Evolutionary conservation across 192 early-diverging fungal genomes (phyloP).

Genomic region (Allomyces arbusculus): DNA sequence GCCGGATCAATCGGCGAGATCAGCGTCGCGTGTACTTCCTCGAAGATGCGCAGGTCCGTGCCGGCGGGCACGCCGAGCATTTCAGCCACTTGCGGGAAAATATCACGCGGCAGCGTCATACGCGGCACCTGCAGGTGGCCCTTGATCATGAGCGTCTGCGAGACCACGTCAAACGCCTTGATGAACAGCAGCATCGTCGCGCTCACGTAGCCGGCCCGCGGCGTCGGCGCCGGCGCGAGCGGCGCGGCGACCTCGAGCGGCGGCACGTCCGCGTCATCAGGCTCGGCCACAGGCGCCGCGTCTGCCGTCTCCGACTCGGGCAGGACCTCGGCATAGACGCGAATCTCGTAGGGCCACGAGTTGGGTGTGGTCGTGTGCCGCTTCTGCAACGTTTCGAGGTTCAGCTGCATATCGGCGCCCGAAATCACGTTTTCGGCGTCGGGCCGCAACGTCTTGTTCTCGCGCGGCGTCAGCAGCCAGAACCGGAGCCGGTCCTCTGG

Average conservation of each 20-base stretch:
- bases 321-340: conserved; percentile 24
- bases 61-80: neutral
- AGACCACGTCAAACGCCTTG: conserved; percentile 38
- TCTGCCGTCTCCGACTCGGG: conserved; percentile 21
- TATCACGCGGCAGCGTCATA: neutral
- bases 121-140: neutral
- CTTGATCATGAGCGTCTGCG: neutral
- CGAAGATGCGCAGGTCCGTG: conserved; percentile 5
- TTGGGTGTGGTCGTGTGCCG: neutral
- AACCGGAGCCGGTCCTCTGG: conserved; percentile 39
- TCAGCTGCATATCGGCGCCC: conserved; percentile 1
- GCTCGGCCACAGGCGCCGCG: conserved; percentile 20
- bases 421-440: conserved; percentile 28
- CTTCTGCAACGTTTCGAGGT: neutral
- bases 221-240: neutral
- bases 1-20: conserved; percentile 54
- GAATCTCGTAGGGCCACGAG: conserved; percentile 12
- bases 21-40: conserved; percentile 87
- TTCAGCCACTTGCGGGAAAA: neutral
- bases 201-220: conserved; percentile 26
- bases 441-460: conserved; percentile 78
- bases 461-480: conserved; percentile 70
- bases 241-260: conserved; percentile 13
- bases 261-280: conserved; percentile 35
- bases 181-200: conserved; percentile 24